phyloP scores from a whole-genome alignment of 176 grass and related monocot species.

The Oryza brachyantha region DNA sequence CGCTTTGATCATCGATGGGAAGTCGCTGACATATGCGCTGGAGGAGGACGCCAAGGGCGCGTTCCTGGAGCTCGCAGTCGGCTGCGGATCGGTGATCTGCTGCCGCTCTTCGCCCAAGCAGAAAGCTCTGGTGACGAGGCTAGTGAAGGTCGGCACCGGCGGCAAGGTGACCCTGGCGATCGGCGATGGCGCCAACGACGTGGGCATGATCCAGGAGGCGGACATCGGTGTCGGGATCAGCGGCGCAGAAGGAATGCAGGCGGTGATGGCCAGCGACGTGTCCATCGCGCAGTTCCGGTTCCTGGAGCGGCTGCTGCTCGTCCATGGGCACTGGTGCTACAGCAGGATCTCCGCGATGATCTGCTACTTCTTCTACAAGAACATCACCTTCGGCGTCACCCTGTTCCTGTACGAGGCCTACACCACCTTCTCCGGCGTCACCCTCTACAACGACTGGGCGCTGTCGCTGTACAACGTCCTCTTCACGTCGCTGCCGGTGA shows the following conservation, averaged over 20 bases:
- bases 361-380: conserved; percentile 99
- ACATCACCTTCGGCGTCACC: conserved; percentile 82
- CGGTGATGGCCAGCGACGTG: conserved; percentile 94
- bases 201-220: conserved; percentile 97
- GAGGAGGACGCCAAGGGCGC: conserved; percentile 44
- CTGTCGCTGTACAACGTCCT: conserved; percentile 58
- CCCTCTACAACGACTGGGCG: conserved; percentile 80
- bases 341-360: conserved; percentile 89
- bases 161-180: conserved; percentile 74
- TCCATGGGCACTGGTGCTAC: conserved; percentile 97
- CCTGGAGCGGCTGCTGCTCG: conserved; percentile 78
- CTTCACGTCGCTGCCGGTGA: conserved; percentile 84
- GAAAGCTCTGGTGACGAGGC: conserved; percentile 90
- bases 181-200: conserved; percentile 91
- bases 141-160: conserved; percentile 63
- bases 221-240: conserved; percentile 96
- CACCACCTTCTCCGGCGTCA: conserved; percentile 58
- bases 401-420: conserved; percentile 75
- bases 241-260: conserved; percentile 97
- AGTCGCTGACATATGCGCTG: conserved; percentile 78
- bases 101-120: conserved; percentile 93
- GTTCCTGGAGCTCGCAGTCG: conserved; percentile 63
- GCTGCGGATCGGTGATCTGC: conserved; percentile 82
- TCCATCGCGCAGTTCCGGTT: conserved; percentile 91
- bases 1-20: conserved; percentile 88